Conservation (phyloP, 352 stramenopile species). For the Pythium grandisporangium region DNA sequence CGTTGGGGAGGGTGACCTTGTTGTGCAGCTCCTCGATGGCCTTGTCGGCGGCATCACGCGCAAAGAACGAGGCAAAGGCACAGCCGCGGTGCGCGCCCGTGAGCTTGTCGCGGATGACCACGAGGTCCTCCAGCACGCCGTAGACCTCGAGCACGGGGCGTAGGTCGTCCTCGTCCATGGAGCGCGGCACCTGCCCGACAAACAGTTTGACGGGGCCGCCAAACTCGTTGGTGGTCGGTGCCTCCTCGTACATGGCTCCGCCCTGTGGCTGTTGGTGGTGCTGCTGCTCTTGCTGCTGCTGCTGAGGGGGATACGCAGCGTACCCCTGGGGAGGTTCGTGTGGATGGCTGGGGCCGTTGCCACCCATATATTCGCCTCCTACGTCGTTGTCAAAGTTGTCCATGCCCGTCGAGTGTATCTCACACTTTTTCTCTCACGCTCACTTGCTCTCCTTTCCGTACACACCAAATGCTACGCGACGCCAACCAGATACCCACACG, state of each 20-base stretch:
- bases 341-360: too few relatives aligned
- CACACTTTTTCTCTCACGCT: too few relatives aligned
- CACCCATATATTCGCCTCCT: not conserved
- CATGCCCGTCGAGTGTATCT: too few relatives aligned
- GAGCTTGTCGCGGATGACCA: slow-evolving; percentile 90
- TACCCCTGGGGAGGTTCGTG: too few relatives aligned
- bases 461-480: too few relatives aligned
- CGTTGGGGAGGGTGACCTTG: slow-evolving; percentile 75
- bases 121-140: slow-evolving; percentile 75
- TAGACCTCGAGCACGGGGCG: slow-evolving; percentile 81
- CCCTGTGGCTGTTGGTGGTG: slow-evolving; percentile 3
- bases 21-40: slow-evolving; percentile 84
- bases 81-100: slow-evolving; percentile 81
- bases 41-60: slow-evolving; percentile 58
- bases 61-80: slow-evolving; percentile 84
- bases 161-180: slow-evolving; percentile 84
- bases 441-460: too few relatives aligned
- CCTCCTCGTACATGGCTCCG: slow-evolving; percentile 6
- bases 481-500: too few relatives aligned
- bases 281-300: slow-evolving; percentile 5
- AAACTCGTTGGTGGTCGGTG: not conserved
- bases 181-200: slow-evolving; percentile 80
- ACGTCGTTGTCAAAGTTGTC: slow-evolving; percentile 10
- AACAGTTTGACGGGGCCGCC: slow-evolving; percentile 71
- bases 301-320: slow-evolving; percentile 1